These are phyloP conservation scores for Leptomonas pyrrhocoris DNA, from an alignment of 208 protist genomes.

Conservation along the genomic window DNA sequence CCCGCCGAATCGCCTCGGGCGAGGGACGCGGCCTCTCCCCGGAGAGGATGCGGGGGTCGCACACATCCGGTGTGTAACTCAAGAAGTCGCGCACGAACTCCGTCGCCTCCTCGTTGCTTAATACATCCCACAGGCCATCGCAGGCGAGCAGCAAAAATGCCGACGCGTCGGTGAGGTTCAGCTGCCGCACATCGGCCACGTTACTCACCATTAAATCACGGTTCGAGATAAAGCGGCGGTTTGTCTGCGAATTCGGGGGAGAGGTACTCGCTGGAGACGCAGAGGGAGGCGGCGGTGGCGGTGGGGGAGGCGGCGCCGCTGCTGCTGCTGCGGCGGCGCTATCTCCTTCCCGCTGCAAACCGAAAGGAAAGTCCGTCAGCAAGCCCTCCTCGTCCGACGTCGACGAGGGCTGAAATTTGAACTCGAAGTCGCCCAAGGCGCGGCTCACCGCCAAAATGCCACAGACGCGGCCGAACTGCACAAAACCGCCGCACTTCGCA, in stretches of 20 bases:
- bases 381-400: conserved; percentile 32
- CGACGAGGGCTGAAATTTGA: conserved; percentile 71
- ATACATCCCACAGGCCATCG: conserved; percentile 90
- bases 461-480: conserved; percentile 93
- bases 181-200: conserved; percentile 73
- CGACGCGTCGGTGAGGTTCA: conserved; percentile 74
- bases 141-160: conserved; percentile 85
- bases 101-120: conserved; percentile 85
- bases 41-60: conserved; percentile 34
- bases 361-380: conserved; percentile 26
- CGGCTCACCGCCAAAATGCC: conserved; percentile 90
- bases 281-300: neutral
- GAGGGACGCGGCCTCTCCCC: conserved; percentile 47
- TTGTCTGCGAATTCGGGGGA: conserved; percentile 8
- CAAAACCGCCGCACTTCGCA: conserved; percentile 80
- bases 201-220: conserved; percentile 82
- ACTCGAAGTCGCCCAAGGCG: conserved; percentile 92
- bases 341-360: conserved; percentile 8
- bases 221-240: conserved; percentile 35
- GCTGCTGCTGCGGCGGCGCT: neutral
- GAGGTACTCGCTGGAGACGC: neutral
- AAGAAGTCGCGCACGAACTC: conserved; percentile 81
- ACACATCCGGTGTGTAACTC: conserved; percentile 73
- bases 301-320: neutral
- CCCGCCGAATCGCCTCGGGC: conserved; percentile 47